Conservation (phyloP, 495 filamentous ascomycete genomes). For the Xylaria nigripes region DNA sequence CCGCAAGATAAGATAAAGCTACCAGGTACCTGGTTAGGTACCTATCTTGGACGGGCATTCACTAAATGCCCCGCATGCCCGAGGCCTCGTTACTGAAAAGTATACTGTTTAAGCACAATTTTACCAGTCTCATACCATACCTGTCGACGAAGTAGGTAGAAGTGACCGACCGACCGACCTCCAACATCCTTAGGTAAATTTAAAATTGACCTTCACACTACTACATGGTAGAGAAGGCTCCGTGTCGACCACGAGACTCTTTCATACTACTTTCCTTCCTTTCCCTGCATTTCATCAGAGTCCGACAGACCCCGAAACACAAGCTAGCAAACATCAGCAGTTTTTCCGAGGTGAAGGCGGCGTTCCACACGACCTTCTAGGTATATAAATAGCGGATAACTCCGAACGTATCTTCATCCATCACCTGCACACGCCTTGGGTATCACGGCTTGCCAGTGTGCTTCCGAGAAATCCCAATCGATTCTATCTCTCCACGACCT, state of each 20-base stretch:
- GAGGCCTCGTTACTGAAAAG: background rate
- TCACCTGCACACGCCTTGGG: background rate
- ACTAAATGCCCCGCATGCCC: background rate
- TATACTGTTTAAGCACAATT: too few species aligned
- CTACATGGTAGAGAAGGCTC: background rate
- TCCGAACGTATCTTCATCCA: background rate
- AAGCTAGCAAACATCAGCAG: background rate
- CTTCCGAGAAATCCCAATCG: background rate
- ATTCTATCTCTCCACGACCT: background rate
- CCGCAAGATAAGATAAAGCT: constrained; percentile 24
- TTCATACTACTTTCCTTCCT: background rate
- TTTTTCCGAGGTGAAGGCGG: background rate
- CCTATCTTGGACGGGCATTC: background rate
- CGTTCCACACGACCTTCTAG: background rate
- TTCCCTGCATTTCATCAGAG: background rate
- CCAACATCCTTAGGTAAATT: background rate
- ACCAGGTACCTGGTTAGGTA: background rate
- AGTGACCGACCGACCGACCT: too few species aligned
- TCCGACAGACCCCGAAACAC: background rate
- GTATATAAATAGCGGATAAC: too few species aligned
- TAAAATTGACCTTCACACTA: background rate
- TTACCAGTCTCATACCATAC: too few species aligned
- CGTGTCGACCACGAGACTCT: background rate
- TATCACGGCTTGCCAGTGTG: background rate
- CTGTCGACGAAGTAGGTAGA: too few species aligned